Base-by-base conservation (phyloP, 768 basidiomycete species). In the Kwoniella shandongensis region DNA sequence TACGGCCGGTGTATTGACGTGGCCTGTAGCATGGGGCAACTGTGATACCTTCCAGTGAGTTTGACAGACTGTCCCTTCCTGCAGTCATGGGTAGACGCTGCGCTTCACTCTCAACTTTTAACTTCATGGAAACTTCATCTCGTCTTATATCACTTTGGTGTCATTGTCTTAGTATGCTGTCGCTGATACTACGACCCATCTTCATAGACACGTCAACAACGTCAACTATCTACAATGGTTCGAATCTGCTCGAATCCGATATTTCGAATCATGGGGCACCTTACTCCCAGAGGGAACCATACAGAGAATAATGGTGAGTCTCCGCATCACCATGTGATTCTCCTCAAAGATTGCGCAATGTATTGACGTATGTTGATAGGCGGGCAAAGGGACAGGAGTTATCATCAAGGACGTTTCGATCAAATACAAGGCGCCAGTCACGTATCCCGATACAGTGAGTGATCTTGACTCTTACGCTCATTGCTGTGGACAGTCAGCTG, bases 21-120 rank as follows among this genome's bases (percentile, higher is more conserved):
- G 69, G 69, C 60, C 64, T 26, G 69, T 73, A 17, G 71, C 69
- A 23, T 73, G 71, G 71, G 71, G 71, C 5, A 66, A 73, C 42
- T 65, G 57, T 35, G 71, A 73, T 54, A 70, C 62, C 56, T 73
- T 70, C 49, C 55, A 61, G 71, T 73, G 46, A 57, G 70, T 66
- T 45, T n/a, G n/a, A 26, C 8, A 8, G 10, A 20, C 20, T 44
- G 20, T 44, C 41, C 20, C 41, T 20, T 18, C 7, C 10, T 18
- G 10, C 41, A 20, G 10, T 7, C 41, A 20, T 44, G 10, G 41
- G 8, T 8, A 20, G n/a, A n/a, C n/a, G n/a, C n/a, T n/a, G n/a
- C n/a, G n/a, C n/a, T n/a, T n/a, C n/a, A n/a, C n/a, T n/a, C n/a
- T 44, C 29, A 4, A 2, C 32, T 15, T 50, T 18, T 1, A 11